Evolutionary conservation across 2,329 filamentous ascomycete species (phyloP).

Genomic region (Aspergillus caelatus): DNA sequence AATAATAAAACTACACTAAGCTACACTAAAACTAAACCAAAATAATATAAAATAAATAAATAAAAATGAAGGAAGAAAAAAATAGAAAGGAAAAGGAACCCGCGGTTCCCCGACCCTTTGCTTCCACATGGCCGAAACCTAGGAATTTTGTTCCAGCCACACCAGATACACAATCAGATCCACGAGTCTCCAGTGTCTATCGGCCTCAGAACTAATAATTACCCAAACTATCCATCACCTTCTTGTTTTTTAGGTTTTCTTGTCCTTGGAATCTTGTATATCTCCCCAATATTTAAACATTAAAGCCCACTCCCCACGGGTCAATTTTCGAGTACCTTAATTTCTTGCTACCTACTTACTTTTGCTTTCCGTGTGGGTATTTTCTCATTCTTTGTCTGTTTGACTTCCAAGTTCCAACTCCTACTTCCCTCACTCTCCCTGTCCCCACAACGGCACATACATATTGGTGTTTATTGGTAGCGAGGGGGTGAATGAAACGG

Average conservation of each 20-base stretch:
- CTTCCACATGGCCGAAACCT: not conserved
- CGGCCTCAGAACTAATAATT: not conserved
- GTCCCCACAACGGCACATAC: not conserved
- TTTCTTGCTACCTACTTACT: not conserved
- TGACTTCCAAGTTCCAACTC: not conserved
- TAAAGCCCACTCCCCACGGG: not conserved
- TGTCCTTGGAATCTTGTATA: not conserved
- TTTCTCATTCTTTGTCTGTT: not conserved
- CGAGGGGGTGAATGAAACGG: not conserved
- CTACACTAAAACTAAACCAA: no score
- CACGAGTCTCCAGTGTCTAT: slow-evolving; percentile 4
- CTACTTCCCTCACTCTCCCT: not conserved
- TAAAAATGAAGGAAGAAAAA: not conserved
- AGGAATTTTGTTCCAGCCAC: slow-evolving; percentile 2
- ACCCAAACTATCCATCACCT: not conserved
- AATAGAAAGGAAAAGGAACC: not conserved
- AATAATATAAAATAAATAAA: not conserved
- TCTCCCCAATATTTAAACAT: not conserved
- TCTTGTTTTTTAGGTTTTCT: not conserved
- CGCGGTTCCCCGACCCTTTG: not conserved
- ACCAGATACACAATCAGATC: not conserved
- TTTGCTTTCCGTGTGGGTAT: not conserved
- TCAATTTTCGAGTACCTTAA: not conserved
- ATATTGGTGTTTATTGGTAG: not conserved
- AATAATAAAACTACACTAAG: no score